These are phyloP conservation scores for Camelina sativa DNA, from an alignment of 345 rosid genomes.

Conservation along the genomic window DNA sequence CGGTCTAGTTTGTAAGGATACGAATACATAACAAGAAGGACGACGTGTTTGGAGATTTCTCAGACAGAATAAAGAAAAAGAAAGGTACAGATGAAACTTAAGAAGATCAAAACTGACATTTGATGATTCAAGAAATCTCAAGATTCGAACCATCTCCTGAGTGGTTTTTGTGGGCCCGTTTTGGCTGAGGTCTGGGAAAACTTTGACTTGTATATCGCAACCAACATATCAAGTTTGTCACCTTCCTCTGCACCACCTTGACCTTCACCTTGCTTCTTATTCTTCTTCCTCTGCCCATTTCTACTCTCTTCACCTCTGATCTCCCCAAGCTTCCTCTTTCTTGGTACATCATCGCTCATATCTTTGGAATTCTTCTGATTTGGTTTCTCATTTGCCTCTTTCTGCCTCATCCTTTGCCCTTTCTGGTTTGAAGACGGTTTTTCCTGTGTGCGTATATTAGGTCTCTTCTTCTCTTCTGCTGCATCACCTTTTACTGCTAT, in stretches of 20 bases:
- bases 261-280: constrained; percentile 47
- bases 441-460: constrained; percentile 35
- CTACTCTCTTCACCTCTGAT: constrained; percentile 42
- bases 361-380: constrained; percentile 33
- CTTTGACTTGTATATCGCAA: constrained; percentile 70
- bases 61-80: background rate
- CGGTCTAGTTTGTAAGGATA: background rate
- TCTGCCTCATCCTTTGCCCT: constrained; percentile 39
- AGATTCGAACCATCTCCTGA: constrained; percentile 68
- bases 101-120: constrained; percentile 3
- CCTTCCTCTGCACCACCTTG: constrained; percentile 53
- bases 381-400: constrained; percentile 39
- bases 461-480: constrained; percentile 49
- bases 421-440: constrained; percentile 41
- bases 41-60: background rate
- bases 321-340: constrained; percentile 53
- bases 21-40: background rate
- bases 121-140: constrained; percentile 29
- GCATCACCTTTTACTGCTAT: constrained; percentile 29
- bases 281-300: constrained; percentile 52
- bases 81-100: background rate
- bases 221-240: constrained; percentile 73
- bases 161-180: constrained; percentile 52
- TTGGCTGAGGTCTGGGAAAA: constrained; percentile 60
- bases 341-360: constrained; percentile 19